A percentile compares a stretch with the other conserved stretches of the same genome.
phyloP scores from a whole-genome alignment of 2,329 filamentous ascomycete genomes.

The Pochonia chlamydosporia region DNA sequence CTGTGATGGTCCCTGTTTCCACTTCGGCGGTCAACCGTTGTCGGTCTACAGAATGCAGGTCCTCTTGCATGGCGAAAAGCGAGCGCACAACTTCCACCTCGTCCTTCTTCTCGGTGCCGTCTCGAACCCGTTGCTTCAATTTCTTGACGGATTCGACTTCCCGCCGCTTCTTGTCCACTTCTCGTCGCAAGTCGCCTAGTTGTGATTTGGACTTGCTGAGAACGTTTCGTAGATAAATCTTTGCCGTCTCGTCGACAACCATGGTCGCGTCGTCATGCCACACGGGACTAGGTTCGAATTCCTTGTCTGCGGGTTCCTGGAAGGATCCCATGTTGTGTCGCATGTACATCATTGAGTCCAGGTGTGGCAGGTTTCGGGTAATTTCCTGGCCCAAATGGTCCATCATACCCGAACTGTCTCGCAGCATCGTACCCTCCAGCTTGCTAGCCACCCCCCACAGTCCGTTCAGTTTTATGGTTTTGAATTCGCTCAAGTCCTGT shows the following conservation, averaged over 20 bases:
- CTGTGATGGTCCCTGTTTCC: conserved; percentile 88
- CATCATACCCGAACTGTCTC: conserved; percentile 66
- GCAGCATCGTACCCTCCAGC: conserved; percentile 74
- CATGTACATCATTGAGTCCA: conserved; percentile 98
- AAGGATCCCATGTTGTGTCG: conserved; percentile 80
- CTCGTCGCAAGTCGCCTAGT: conserved; percentile 70
- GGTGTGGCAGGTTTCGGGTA: conserved; percentile 74
- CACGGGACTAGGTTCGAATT: conserved; percentile 89
- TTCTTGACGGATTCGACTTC: conserved; percentile 77
- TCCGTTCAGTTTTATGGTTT: conserved; percentile 74
- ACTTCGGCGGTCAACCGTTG: conserved; percentile 84
- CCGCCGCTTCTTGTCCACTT: conserved; percentile 78
- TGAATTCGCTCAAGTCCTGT: conserved; percentile 88
- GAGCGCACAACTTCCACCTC: conserved; percentile 78
- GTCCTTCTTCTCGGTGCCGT: conserved; percentile 82
- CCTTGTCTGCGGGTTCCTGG: conserved; percentile 78
- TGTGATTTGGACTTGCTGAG: conserved; percentile 85
- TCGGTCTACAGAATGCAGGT: conserved; percentile 76
- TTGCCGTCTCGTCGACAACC: conserved; percentile 79
- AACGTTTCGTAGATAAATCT: conserved; percentile 86
- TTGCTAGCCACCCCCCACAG: conserved; percentile 78
- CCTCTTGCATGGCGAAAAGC: conserved; percentile 80
- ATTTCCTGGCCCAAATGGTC: conserved; percentile 75
- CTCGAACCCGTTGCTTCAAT: conserved; percentile 68
- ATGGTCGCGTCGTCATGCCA: conserved; percentile 93